Evolutionary conservation across 495 filamentous ascomycete genomes (phyloP), one percentile per base, ranked within the genome.

Genomic region (Podospora anserina): DNA sequence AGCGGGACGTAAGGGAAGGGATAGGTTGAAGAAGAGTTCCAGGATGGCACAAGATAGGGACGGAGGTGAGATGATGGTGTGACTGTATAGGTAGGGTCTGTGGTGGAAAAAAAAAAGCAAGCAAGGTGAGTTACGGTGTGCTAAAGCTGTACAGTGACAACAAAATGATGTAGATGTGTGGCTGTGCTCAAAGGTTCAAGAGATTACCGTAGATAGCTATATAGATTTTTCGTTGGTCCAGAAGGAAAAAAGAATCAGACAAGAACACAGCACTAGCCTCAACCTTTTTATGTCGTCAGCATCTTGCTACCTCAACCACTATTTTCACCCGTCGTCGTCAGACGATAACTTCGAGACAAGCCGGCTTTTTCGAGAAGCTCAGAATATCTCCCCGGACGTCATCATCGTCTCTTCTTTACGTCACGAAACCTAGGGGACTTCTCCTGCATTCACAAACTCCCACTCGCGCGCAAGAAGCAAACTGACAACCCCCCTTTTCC

Each of bases 1-100:
- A 57, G n/a, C 53, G 67, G 15, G 23, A 9, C 11, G 20, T 61
- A 62, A 55, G 19, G 60, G 49, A 49, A 2, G 32, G 7, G 63
- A 19, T 20, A 55, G 15, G 34, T 34, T 71, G 49, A 27, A 28
- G 59, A 66, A 63, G 61, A 44, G 32, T 63, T 63, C 61, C 61
- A 63, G 61, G 28, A 19, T 63, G 32, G 59, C 5, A 9, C 32
- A 13, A 57, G 32, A 54, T 16, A 30, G 64, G 55, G 19, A 66
- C 4, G 20, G 23, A 2, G 28, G 64, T 57, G 27, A n/a, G 18
- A 66, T 18, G 27, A 27, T 16, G 49, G 64, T 28, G 23, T 65
- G 63, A 19, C 1, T 66, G 55, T 39, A 28, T 11, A 54, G n/a
- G 44, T 23, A 23, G 23, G 26, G 6, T 66, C 16, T 7, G 49